These are phyloP conservation scores for Calonectria hawksworthii DNA, from an alignment of 2,329 filamentous ascomycete genomes.

Conservation along the genomic window DNA sequence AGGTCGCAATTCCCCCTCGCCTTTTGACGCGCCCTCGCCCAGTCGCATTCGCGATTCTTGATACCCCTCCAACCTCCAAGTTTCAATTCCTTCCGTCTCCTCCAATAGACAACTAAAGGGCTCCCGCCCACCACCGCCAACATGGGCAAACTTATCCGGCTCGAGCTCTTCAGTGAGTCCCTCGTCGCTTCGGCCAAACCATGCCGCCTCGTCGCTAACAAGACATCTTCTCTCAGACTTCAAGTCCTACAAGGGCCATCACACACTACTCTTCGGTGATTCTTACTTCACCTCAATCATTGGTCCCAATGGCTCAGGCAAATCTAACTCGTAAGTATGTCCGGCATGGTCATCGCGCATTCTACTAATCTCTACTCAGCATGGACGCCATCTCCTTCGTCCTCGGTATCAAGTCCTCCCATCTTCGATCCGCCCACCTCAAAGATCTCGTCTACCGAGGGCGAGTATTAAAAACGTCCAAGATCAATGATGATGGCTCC, in stretches of 20 bases:
- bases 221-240: slow-evolving; percentile 74
- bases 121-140: slow-evolving; percentile 53
- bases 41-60: slow-evolving; percentile 39
- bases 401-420: slow-evolving; percentile 98
- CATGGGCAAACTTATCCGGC: slow-evolving; percentile 96
- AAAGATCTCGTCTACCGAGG: slow-evolving; percentile 97
- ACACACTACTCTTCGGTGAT: slow-evolving; percentile 94
- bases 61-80: slow-evolving; percentile 33
- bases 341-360: neutral
- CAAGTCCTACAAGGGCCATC: slow-evolving; percentile 99
- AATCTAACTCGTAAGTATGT: slow-evolving; percentile 89
- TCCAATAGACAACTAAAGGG: slow-evolving; percentile 27
- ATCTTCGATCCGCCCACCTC: slow-evolving; percentile 92
- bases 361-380: slow-evolving; percentile 58
- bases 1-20: slow-evolving; percentile 34
- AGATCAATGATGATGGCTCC: slow-evolving; percentile 92
- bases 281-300: slow-evolving; percentile 99
- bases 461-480: slow-evolving; percentile 90
- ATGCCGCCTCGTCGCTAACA: slow-evolving; percentile 34
- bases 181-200: neutral
- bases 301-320: slow-evolving; percentile 98
- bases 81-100: slow-evolving; percentile 20
- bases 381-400: slow-evolving; percentile 99
- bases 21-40: slow-evolving; percentile 41
- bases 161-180: slow-evolving; percentile 90